Conservation (phyloP, 2,329 filamentous ascomycete species). For the Fusarium proliferatum region DNA sequence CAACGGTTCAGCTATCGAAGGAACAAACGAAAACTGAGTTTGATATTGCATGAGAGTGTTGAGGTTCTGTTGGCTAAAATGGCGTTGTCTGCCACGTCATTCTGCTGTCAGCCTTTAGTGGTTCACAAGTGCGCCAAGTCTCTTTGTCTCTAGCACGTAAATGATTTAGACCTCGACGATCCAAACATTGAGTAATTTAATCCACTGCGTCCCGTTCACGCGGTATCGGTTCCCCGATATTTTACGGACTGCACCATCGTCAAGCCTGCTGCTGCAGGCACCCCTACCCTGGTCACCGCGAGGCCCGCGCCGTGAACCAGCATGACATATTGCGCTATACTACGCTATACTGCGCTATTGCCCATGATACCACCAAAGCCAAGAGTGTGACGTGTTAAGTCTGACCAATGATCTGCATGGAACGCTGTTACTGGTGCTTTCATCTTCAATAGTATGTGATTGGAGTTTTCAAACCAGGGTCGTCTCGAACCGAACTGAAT, state of each 20-base stretch:
- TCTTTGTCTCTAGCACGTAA: background rate
- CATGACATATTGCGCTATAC: background rate
- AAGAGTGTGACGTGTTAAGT: background rate
- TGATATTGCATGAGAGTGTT: background rate
- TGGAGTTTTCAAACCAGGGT: background rate
- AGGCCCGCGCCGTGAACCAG: background rate
- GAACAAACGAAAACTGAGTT: background rate
- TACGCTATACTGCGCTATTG: background rate
- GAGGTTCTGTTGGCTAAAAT: background rate
- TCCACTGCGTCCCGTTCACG: background rate
- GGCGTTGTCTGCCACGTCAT: conserved; percentile 1
- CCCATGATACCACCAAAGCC: background rate
- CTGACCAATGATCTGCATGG: background rate
- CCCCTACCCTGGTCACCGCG: background rate
- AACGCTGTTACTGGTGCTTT: background rate
- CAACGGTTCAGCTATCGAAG: background rate
- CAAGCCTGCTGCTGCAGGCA: background rate
- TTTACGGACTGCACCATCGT: background rate
- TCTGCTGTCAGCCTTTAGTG: background rate
- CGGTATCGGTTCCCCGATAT: background rate
- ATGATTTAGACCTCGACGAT: background rate
- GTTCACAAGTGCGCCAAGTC: background rate
- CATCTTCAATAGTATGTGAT: background rate
- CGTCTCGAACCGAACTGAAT: background rate
- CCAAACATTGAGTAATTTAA: background rate